phyloP scores from a whole-genome alignment of 352 stramenopile genomes.

The Phytophthora sansomeana region DNA sequence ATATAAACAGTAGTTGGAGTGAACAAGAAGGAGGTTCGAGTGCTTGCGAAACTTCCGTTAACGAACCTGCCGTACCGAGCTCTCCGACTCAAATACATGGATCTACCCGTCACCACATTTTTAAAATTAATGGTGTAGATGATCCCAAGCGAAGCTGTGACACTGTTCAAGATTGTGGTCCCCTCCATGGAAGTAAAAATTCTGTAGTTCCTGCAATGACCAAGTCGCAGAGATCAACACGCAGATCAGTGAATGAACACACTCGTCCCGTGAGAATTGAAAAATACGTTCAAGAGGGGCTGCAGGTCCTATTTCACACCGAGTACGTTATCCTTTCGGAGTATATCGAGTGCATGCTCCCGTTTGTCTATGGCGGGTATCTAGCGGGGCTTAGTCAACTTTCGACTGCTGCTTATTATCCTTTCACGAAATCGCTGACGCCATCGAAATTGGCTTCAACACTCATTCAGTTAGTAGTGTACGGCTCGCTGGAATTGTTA shows the following conservation, averaged over 20 bases:
- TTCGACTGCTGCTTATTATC: conserved; percentile 27
- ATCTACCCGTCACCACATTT: conserved; percentile 6
- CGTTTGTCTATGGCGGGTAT: conserved; percentile 24
- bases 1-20: conserved; percentile 3
- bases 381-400: conserved; percentile 21
- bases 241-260: background rate
- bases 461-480: conserved; percentile 15
- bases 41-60: background rate
- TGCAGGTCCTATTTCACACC: conserved; percentile 27
- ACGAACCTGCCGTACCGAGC: background rate
- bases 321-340: conserved; percentile 30
- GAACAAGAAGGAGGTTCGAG: background rate
- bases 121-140: background rate
- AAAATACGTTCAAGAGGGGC: conserved; percentile 1
- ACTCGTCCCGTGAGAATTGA: conserved; percentile 1
- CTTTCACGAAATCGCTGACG: conserved; percentile 16
- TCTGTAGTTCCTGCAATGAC: background rate
- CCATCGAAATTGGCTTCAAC: conserved; percentile 13
- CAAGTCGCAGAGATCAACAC: background rate
- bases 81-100: background rate
- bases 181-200: background rate
- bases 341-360: conserved; percentile 31
- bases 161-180: too few relatives aligned
- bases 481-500: conserved; percentile 15
- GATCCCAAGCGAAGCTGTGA: background rate